These are phyloP conservation scores for Fragaria vesca DNA, from an alignment of 306 rosid species.

Conservation along the genomic window DNA sequence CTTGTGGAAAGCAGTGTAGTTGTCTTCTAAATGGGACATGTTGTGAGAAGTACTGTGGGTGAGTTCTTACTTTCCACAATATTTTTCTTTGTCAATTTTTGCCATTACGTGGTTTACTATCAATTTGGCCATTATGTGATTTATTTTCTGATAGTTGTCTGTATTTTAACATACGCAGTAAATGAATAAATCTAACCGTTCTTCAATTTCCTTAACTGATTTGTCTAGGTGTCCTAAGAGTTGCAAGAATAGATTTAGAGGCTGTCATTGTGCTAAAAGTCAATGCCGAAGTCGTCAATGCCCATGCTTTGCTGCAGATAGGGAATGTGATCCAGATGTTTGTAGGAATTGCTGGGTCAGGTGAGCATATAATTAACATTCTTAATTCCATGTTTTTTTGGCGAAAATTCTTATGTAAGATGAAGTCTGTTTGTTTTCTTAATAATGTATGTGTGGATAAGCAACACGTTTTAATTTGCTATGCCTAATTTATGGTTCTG, in stretches of 20 bases:
- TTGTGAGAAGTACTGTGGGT: slow-evolving; percentile 99
- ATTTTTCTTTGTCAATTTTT: slow-evolving; percentile 17
- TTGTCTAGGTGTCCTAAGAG: slow-evolving; percentile 77
- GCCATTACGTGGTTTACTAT: slow-evolving; percentile 17
- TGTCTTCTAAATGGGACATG: slow-evolving; percentile 96
- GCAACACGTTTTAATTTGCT: background rate
- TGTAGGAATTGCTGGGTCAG: slow-evolving; percentile 99
- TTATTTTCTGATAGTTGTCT: slow-evolving; percentile 13
- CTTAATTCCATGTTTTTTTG: slow-evolving; percentile 12
- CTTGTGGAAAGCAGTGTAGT: slow-evolving; percentile 95
- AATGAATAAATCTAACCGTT: slow-evolving; percentile 4
- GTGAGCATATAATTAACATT: slow-evolving; percentile 41
- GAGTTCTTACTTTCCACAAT: slow-evolving; percentile 35
- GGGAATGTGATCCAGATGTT: slow-evolving; percentile 98
- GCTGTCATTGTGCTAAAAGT: slow-evolving; percentile 98
- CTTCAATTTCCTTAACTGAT: background rate
- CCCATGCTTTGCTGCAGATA: slow-evolving; percentile 99
- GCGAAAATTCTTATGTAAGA: background rate
- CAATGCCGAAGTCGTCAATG: slow-evolving; percentile 98
- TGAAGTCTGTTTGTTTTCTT: background rate
- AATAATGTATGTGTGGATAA: background rate
- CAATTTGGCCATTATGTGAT: slow-evolving; percentile 18
- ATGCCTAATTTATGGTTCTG: background rate
- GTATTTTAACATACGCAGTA: background rate
- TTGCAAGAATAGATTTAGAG: slow-evolving; percentile 93